phyloP scores from a whole-genome alignment of 768 basidiomycete genomes.

The Nidularia pulvinata region DNA sequence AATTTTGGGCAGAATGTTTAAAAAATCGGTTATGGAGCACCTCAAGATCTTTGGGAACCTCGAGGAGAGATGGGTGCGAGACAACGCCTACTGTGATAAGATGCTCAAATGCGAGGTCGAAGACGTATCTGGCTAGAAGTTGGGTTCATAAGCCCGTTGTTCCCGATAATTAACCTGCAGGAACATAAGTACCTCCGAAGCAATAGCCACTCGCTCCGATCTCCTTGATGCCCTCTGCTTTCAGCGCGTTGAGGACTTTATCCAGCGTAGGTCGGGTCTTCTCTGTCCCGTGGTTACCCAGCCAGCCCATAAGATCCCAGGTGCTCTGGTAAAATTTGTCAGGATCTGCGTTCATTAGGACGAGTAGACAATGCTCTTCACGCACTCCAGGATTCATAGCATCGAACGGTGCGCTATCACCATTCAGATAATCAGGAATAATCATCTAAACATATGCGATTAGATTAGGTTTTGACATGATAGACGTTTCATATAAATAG shows the following conservation, averaged over 20 bases:
- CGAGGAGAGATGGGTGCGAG: conserved; percentile 64
- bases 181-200: conserved; percentile 59
- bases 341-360: too few relatives aligned
- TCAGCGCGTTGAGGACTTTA: conserved; percentile 56
- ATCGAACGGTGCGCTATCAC: too few relatives aligned
- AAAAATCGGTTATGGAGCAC: conserved; percentile 20
- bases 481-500: too few relatives aligned
- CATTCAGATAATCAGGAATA: too few relatives aligned
- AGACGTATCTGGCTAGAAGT: conserved; percentile 46
- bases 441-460: too few relatives aligned
- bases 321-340: conserved; percentile 9
- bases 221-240: conserved; percentile 52
- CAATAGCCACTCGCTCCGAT: conserved; percentile 73
- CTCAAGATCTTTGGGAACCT: conserved; percentile 61
- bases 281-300: conserved; percentile 33
- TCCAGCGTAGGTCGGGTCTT: conserved; percentile 49
- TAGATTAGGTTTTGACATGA: too few relatives aligned
- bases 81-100: conserved; percentile 45
- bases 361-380: too few relatives aligned
- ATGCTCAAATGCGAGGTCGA: conserved; percentile 62
- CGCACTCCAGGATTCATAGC: too few relatives aligned
- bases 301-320: conserved; percentile 43
- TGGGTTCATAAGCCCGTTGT: too few relatives aligned
- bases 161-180: too few relatives aligned
- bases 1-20: not conserved